Evolutionary conservation across 2,329 filamentous ascomycete species (phyloP).

Genomic region (Cercospora zeae-maydis): DNA sequence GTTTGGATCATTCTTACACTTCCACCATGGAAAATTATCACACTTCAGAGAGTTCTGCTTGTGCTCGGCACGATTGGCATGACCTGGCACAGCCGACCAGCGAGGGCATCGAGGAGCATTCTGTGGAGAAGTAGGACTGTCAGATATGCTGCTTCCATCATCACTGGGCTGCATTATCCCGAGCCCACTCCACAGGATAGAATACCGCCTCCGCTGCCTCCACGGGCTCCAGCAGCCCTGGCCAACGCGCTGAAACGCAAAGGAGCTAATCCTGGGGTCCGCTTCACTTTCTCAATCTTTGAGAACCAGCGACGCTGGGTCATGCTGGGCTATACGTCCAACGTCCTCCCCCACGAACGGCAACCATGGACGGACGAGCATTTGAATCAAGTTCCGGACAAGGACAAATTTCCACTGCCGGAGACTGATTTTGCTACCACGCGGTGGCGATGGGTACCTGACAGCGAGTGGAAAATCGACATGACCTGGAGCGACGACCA

Average conservation of each 20-base stretch:
- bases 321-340: slow-evolving; percentile 90
- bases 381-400: slow-evolving; percentile 72
- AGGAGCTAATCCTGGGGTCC: slow-evolving; percentile 63
- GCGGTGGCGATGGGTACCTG: slow-evolving; percentile 78
- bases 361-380: slow-evolving; percentile 95
- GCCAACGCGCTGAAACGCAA: slow-evolving; percentile 41
- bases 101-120: slow-evolving; percentile 77
- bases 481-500: slow-evolving; percentile 56
- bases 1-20: slow-evolving; percentile 81
- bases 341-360: slow-evolving; percentile 84
- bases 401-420: slow-evolving; percentile 67
- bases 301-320: slow-evolving; percentile 97
- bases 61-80: slow-evolving; percentile 79
- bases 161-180: slow-evolving; percentile 78
- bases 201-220: slow-evolving; percentile 20
- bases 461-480: slow-evolving; percentile 82
- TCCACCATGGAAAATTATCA: slow-evolving; percentile 79
- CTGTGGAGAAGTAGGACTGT: slow-evolving; percentile 83
- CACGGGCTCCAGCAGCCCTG: slow-evolving; percentile 20
- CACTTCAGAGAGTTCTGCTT: slow-evolving; percentile 78
- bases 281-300: slow-evolving; percentile 94
- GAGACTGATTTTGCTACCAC: slow-evolving; percentile 62
- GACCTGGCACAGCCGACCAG: slow-evolving; percentile 88
- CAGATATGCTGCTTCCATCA: slow-evolving; percentile 62
- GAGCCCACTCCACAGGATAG: slow-evolving; percentile 34